Evolutionary conservation across 768 basidiomycete species (phyloP).

Genomic region (Lyophyllum semitale): DNA sequence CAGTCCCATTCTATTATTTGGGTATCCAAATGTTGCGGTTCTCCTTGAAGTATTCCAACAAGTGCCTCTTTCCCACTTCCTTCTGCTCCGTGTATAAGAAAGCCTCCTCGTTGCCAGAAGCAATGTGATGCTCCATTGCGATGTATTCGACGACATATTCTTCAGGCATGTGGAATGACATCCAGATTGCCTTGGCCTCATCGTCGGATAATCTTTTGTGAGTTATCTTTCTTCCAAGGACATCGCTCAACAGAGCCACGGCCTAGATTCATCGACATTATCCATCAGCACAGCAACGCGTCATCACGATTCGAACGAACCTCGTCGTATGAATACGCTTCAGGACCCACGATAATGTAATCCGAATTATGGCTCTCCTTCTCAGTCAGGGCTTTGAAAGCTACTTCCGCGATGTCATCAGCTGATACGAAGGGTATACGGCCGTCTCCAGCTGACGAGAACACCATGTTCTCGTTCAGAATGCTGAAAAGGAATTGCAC

Average conservation of each 20-base stretch:
- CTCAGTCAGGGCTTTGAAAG: slow-evolving; percentile 27
- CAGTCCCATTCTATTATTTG: no score
- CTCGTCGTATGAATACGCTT: slow-evolving; percentile 30
- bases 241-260: slow-evolving; percentile 23
- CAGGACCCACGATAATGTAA: slow-evolving; percentile 32
- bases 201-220: slow-evolving; percentile 22
- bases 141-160: slow-evolving; percentile 20
- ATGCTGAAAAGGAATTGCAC: not conserved
- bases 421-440: slow-evolving; percentile 29
- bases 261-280: slow-evolving; percentile 15
- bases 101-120: slow-evolving; percentile 24
- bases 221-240: slow-evolving; percentile 28
- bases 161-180: slow-evolving; percentile 16
- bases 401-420: slow-evolving; percentile 34
- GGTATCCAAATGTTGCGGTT: not conserved
- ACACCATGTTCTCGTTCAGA: not conserved
- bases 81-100: not conserved
- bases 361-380: slow-evolving; percentile 25
- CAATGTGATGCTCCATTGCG: slow-evolving; percentile 17
- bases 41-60: not conserved
- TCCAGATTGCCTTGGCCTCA: slow-evolving; percentile 18
- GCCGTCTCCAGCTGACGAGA: slow-evolving; percentile 26
- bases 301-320: slow-evolving; percentile 13
- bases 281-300: not conserved
- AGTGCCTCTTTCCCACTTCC: not conserved